A percentile compares a stretch with the other conserved stretches of the same genome.
These are phyloP conservation scores for Corymbia maculata DNA, from an alignment of 345 rosid species.

Conservation along the genomic window DNA sequence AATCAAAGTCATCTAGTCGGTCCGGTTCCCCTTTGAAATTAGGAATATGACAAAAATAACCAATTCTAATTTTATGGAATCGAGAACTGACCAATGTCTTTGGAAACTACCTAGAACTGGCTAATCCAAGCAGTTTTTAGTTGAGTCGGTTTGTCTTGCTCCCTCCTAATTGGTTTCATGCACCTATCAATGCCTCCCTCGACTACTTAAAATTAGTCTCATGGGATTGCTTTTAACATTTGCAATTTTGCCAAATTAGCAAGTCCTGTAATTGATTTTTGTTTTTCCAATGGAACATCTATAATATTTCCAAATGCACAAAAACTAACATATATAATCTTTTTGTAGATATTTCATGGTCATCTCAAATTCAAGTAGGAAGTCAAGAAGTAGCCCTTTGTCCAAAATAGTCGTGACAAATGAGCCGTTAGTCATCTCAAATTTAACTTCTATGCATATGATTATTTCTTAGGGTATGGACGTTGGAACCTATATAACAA, in stretches of 20 bases:
- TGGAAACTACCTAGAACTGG: too few relatives aligned
- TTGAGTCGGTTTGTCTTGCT: too few relatives aligned
- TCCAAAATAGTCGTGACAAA: background rate
- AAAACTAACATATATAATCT: background rate
- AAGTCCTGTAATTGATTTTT: rapidly evolving
- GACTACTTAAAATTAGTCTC: background rate
- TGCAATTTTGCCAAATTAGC: background rate
- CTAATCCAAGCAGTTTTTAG: too few relatives aligned
- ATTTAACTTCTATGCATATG: rapidly evolving
- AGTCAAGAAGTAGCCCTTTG: background rate
- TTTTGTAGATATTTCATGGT: rapidly evolving
- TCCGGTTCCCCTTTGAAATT: too few relatives aligned
- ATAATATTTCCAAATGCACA: background rate
- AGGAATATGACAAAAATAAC: too few relatives aligned
- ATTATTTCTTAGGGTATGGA: background rate
- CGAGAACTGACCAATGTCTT: too few relatives aligned
- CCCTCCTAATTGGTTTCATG: too few relatives aligned
- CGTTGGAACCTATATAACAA: too few relatives aligned
- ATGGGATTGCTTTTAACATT: background rate
- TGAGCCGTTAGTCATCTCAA: background rate
- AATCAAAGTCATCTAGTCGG: too few relatives aligned
- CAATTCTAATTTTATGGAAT: too few relatives aligned
- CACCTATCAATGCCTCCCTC: too few relatives aligned
- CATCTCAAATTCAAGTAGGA: background rate
- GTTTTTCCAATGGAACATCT: background rate